Base-by-base conservation (phyloP, 2,329 filamentous ascomycete genomes). In the Raffaelea deltoideospora region DNA sequence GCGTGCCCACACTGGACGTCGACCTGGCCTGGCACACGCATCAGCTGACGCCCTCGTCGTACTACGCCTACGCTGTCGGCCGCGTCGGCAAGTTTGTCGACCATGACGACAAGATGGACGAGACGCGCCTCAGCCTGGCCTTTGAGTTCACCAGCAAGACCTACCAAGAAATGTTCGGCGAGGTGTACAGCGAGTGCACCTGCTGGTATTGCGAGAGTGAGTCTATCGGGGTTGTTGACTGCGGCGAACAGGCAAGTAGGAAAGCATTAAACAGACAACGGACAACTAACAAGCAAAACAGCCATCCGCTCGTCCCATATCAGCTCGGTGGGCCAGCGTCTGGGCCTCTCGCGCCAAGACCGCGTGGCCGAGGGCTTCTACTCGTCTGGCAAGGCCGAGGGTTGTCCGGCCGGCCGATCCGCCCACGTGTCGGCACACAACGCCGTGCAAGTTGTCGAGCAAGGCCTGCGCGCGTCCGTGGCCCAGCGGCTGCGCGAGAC, bases 11-110 rank as follows among this genome's bases (percentile, higher is more conserved):
- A 0, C 61, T 85, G 0, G 81, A 86, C 43, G 65, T 86, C 5
- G 80, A 86, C 49, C 59, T 86, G 0, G 79, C 71, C 0, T 86
- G 80, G 79, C 84, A 92, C 51, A 88, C 81, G 0, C 81, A 88
- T 48, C 79, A 88, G 51, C 69, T 88, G 3, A 69, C 60, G 9
- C 78, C 82, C 0, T 48, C 51, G 3, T 49, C 59, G 4, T 90
- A 90, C 56, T 78, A 72, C 47, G 41, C 51, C 3, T 77, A 69
- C 50, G 77, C 70, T 2, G 50, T 65, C 1, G 37, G 35, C 26
- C 13, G 15, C 4, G 13, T n/a, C 10, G 41, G 41, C 2, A 71
- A 66, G 34, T 83, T 85, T 49, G 69, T 88, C 45, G 76, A 87
- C 50, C 84, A 92, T 49, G 79, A 90, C 53, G 85, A 92, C 61